Conservation (phyloP, 306 rosid species). For the Lagenaria siceraria region DNA sequence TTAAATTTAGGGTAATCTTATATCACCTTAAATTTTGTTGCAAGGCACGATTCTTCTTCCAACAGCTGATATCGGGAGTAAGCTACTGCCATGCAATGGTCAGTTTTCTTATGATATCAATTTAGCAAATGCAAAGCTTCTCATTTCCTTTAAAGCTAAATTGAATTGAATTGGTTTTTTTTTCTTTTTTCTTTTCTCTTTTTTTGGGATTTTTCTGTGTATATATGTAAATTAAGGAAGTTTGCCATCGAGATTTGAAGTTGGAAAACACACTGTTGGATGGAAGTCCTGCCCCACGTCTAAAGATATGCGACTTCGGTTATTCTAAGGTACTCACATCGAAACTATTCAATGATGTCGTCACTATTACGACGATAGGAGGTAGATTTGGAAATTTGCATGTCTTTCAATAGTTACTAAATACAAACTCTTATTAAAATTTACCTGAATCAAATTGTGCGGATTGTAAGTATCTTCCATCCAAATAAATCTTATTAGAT, state of each 20-base stretch:
- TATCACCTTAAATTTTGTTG: not conserved
- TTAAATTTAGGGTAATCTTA: not conserved
- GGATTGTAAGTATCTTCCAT: too few species aligned
- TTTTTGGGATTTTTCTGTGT: not conserved
- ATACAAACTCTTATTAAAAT: too few species aligned
- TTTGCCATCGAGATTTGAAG: slow-evolving; percentile 1
- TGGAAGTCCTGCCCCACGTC: slow-evolving; percentile 1
- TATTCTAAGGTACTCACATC: not conserved
- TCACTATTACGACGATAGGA: not conserved
- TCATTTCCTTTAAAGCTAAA: too few species aligned
- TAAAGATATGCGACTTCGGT: not conserved
- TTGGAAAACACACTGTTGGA: not conserved
- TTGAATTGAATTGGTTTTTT: not conserved
- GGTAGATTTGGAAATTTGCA: too few species aligned
- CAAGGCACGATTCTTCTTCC: not conserved
- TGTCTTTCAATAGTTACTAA: too few species aligned
- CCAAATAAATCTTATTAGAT: too few species aligned
- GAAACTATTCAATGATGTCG: too few species aligned
- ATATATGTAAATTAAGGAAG: not conserved
- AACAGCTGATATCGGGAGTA: not conserved
- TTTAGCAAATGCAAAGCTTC: not conserved
- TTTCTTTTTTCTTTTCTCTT: not conserved
- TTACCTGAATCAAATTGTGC: too few species aligned
- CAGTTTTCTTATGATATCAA: not conserved
- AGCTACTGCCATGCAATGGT: not conserved